These are phyloP conservation scores for Arthroderma sp. DNA, from an alignment of 2,329 filamentous ascomycete species.

Conservation along the genomic window DNA sequence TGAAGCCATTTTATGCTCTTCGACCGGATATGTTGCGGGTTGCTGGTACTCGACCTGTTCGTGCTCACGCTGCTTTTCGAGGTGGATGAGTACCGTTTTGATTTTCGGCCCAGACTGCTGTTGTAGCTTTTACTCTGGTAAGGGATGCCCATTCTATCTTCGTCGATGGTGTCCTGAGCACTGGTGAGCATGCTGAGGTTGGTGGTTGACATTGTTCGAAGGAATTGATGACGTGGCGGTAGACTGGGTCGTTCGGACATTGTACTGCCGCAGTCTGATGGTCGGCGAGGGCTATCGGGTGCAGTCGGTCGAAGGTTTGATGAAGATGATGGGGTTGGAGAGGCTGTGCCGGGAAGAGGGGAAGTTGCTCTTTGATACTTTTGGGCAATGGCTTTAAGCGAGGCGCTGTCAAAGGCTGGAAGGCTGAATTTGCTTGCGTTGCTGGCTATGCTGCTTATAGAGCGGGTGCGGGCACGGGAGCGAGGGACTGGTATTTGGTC, in stretches of 20 bases:
- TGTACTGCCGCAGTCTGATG: slow-evolving; percentile 7
- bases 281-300: not conserved
- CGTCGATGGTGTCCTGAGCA: not conserved
- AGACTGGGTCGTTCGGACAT: not conserved
- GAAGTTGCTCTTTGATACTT: slow-evolving; percentile 8
- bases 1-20: slow-evolving; percentile 14
- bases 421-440: slow-evolving; percentile 14
- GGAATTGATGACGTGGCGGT: not conserved
- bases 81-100: not conserved
- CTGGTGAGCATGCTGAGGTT: slow-evolving; percentile 6
- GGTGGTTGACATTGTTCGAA: slow-evolving; percentile 6
- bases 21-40: slow-evolving; percentile 6
- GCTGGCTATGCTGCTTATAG: slow-evolving; percentile 15
- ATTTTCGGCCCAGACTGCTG: not conserved
- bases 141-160: not conserved
- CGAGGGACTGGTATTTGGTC: not conserved
- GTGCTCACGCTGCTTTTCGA: not conserved
- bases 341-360: not conserved
- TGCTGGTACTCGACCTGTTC: not conserved
- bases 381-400: slow-evolving; percentile 9
- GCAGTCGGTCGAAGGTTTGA: slow-evolving; percentile 2
- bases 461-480: slow-evolving; percentile 10
- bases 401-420: slow-evolving; percentile 10
- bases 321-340: slow-evolving; percentile 4
- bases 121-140: not conserved